phyloP scores from a whole-genome alignment of 2,329 filamentous ascomycete species.

The Calonectria montana region DNA sequence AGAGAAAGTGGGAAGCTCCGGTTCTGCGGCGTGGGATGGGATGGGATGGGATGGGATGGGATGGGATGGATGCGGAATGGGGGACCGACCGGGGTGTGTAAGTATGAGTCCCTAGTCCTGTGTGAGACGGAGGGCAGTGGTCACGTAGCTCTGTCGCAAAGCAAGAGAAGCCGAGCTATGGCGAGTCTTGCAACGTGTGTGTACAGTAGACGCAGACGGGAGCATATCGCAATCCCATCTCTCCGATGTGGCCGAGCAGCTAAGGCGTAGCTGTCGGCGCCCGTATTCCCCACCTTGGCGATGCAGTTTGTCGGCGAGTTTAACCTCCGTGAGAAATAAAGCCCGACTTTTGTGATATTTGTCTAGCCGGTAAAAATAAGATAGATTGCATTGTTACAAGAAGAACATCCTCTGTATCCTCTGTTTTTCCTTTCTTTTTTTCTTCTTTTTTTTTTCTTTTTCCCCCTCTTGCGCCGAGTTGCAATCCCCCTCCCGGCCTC shows the following conservation, averaged over 20 bases:
- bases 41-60: too few species aligned
- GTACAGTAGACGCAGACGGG: not conserved
- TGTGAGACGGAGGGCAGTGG: not conserved
- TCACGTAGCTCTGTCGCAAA: not conserved
- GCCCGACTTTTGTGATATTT: not conserved
- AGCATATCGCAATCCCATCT: not conserved
- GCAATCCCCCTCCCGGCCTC: too few species aligned
- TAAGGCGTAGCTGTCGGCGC: not conserved
- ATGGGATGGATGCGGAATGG: not conserved
- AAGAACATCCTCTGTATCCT: too few species aligned
- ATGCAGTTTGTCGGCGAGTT: not conserved
- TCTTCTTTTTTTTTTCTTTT: not conserved
- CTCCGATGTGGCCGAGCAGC: conserved; percentile 17
- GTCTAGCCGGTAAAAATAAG: too few species aligned
- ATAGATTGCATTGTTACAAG: too few species aligned
- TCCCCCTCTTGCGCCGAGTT: not conserved
- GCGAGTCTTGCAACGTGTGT: not conserved
- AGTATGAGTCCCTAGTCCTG: not conserved
- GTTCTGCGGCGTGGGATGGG: not conserved
- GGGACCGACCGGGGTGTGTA: not conserved
- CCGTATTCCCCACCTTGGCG: conserved; percentile 1
- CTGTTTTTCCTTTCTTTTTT: too few species aligned
- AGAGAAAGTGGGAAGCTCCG: not conserved
- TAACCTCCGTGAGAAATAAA: not conserved
- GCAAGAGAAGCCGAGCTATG: not conserved